Evolutionary conservation across 148 eudicot genomes (phyloP).

Genomic region (Dysphania ambrosioides): DNA sequence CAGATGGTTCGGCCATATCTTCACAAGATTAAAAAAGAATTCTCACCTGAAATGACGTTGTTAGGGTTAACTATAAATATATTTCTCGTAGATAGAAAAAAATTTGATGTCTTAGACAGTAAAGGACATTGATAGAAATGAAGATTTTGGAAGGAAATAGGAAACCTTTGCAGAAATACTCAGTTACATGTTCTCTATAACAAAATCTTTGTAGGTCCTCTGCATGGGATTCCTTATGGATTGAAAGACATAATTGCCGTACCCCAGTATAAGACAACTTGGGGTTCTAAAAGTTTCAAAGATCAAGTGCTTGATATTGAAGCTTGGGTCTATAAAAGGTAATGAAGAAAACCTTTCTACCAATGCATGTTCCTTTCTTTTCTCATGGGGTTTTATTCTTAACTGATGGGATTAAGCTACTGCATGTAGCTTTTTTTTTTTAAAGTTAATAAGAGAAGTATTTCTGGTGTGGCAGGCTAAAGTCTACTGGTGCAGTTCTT

Average conservation of each 20-base stretch:
- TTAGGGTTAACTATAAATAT: background rate
- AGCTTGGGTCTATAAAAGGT: constrained; percentile 97
- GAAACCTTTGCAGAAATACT: background rate
- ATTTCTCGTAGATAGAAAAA: background rate
- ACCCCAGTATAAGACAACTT: constrained; percentile 76
- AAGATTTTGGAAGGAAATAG: background rate
- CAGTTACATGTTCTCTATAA: background rate
- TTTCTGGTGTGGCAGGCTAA: constrained; percentile 47
- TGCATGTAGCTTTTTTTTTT: background rate
- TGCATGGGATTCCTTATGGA: constrained; percentile 91
- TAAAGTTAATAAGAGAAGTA: too few relatives aligned
- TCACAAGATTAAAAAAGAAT: background rate
- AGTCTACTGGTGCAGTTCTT: constrained; percentile 83
- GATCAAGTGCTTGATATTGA: constrained; percentile 77
- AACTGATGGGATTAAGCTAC: background rate
- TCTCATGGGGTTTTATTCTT: background rate
- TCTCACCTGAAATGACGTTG: background rate
- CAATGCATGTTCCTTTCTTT: background rate
- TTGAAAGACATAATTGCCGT: constrained; percentile 84
- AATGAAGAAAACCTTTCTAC: constrained; percentile 5
- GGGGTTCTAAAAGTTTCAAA: constrained; percentile 74
- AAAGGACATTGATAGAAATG: background rate
- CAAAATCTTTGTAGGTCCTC: constrained; percentile 52
- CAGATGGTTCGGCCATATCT: background rate
- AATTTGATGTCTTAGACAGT: background rate